phyloP scores from a whole-genome alignment of 1,284 basidiomycete genomes.

The Heterobasidion occidentale region DNA sequence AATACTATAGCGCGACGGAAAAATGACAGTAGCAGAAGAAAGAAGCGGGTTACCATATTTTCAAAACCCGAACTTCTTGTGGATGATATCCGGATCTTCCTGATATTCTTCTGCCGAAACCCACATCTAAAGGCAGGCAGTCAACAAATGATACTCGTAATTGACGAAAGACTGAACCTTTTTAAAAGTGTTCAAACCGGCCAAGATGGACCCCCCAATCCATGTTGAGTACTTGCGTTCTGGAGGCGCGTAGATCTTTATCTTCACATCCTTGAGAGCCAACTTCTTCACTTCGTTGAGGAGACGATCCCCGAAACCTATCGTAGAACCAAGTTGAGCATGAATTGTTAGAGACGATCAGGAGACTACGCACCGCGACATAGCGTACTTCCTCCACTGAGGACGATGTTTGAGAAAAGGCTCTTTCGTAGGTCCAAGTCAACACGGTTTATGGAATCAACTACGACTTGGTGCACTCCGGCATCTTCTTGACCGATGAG shows the following conservation, averaged over 20 bases:
- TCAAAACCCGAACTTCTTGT: constrained; percentile 81
- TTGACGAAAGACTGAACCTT: constrained; percentile 53
- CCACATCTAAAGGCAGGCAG: constrained; percentile 71
- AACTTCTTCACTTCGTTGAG: constrained; percentile 95
- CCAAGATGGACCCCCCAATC: constrained; percentile 97
- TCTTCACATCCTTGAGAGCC: constrained; percentile 95
- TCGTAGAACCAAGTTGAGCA: constrained; percentile 1
- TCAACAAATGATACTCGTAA: constrained; percentile 4
- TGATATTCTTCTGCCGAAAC: constrained; percentile 99
- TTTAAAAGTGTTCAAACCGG: constrained; percentile 95
- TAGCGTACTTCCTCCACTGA: constrained; percentile 94
- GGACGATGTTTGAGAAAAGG: constrained; percentile 93
- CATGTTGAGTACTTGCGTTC: constrained; percentile 99
- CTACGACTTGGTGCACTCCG: constrained; percentile 94
- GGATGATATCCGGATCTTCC: constrained; percentile 97
- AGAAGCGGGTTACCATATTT: not conserved
- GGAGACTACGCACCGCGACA: constrained; percentile 62
- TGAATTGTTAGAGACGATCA: not conserved
- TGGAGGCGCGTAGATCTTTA: constrained; percentile 99
- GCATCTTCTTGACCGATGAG: constrained; percentile 94
- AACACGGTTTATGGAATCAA: constrained; percentile 81
- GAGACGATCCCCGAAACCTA: constrained; percentile 94
- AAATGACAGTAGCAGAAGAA: constrained; percentile 11
- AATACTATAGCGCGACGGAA: constrained; percentile 11
- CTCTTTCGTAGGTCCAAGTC: constrained; percentile 91